phyloP scores from a whole-genome alignment of 2,329 filamentous ascomycete species.

The Mariannaea sp. region DNA sequence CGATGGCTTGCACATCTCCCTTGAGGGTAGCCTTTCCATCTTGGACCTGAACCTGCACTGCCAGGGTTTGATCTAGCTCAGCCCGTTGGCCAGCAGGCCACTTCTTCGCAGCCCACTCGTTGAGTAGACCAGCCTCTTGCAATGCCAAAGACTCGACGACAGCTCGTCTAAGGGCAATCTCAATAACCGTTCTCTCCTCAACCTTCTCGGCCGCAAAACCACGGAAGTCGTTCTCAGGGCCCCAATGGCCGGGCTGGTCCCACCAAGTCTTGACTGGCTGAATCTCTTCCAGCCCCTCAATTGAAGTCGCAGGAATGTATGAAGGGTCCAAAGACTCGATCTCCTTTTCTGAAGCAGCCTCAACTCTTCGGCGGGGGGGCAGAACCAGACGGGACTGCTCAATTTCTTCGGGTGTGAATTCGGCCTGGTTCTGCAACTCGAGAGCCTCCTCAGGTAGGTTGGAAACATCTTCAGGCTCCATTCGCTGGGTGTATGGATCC shows the following conservation, averaged over 20 bases:
- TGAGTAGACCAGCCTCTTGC: slow-evolving; percentile 39
- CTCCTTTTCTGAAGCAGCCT: slow-evolving; percentile 43
- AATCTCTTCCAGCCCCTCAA: slow-evolving; percentile 53
- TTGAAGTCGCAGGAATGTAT: slow-evolving; percentile 55
- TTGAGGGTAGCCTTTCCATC: slow-evolving; percentile 48
- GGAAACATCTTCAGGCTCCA: slow-evolving; percentile 35
- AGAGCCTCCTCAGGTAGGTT: slow-evolving; percentile 42
- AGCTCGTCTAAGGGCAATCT: slow-evolving; percentile 55
- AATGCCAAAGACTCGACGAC: slow-evolving; percentile 58
- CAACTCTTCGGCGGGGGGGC: slow-evolving; percentile 40
- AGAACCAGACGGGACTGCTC: slow-evolving; percentile 40
- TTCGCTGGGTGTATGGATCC: slow-evolving; percentile 46
- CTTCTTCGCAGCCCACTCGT: slow-evolving; percentile 42
- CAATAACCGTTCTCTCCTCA: slow-evolving; percentile 50
- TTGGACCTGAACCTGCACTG: slow-evolving; percentile 45
- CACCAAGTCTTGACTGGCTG: slow-evolving; percentile 57
- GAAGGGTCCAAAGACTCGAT: slow-evolving; percentile 38
- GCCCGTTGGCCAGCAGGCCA: slow-evolving; percentile 41
- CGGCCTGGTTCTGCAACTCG: slow-evolving; percentile 24
- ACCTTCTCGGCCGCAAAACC: slow-evolving; percentile 51
- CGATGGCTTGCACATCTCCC: slow-evolving; percentile 45
- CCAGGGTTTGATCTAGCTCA: slow-evolving; percentile 44
- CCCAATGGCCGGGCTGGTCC: slow-evolving; percentile 59
- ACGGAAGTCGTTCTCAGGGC: slow-evolving; percentile 48
- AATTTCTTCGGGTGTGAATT: slow-evolving; percentile 36